A percentile compares a stretch with the other conserved stretches of the same genome.
Evolutionary conservation across 495 filamentous ascomycete species (phyloP).

Genomic region (Penicillium herquei): DNA sequence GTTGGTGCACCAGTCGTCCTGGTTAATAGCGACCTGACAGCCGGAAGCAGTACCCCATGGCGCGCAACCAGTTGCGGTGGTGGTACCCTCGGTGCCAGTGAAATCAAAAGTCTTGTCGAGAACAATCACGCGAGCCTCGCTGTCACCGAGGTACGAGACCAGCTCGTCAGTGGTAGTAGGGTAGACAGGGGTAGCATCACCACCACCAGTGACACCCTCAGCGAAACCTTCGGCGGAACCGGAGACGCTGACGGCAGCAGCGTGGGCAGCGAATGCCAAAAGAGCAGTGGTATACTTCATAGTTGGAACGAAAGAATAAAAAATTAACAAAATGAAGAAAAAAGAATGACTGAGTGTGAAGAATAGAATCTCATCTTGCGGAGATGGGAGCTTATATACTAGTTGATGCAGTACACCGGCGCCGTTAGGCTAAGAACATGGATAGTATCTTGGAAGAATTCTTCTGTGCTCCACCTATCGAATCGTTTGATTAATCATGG

Average conservation of each 20-base stretch:
- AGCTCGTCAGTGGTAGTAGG: constrained; percentile 39
- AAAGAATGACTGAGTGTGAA: background rate
- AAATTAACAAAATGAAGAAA: background rate
- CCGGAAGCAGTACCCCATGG: constrained; percentile 42
- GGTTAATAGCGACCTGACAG: constrained; percentile 55
- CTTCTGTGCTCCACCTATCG: too few relatives aligned
- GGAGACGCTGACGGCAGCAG: constrained; percentile 31
- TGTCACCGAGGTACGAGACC: constrained; percentile 43
- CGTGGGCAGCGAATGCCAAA: constrained; percentile 23
- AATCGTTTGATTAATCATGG: too few relatives aligned
- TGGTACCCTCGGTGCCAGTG: constrained; percentile 41
- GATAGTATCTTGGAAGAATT: too few relatives aligned
- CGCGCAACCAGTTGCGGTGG: constrained; percentile 43
- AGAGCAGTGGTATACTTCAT: constrained; percentile 21
- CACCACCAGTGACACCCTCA: constrained; percentile 41
- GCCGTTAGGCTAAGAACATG: too few relatives aligned
- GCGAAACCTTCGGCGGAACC: constrained; percentile 44
- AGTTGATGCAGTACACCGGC: too few relatives aligned
- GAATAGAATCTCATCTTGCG: background rate
- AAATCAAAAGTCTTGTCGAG: constrained; percentile 45
- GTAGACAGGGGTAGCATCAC: constrained; percentile 37
- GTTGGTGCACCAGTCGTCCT: constrained; percentile 47
- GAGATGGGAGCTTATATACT: background rate
- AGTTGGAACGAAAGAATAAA: constrained; percentile 5
- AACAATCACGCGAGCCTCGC: constrained; percentile 37